Evolutionary conservation across 1,139 yeast genomes (phyloP).

Genomic region (Eremothecium cymbalariae): DNA sequence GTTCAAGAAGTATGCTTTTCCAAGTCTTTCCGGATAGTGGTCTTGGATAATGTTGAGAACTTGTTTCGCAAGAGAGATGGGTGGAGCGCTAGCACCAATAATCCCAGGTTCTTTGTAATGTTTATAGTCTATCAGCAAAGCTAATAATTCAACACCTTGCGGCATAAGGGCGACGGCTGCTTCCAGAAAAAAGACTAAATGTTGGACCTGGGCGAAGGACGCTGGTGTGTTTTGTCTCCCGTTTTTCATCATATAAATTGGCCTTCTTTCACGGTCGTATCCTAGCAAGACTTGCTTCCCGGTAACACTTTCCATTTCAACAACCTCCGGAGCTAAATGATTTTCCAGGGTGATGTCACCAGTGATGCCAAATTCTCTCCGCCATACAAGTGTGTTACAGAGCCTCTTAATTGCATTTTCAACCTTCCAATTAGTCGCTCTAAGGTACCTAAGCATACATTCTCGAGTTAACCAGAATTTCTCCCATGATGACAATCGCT

Average conservation of each 20-base stretch:
- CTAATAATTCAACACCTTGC: constrained; percentile 86
- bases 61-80: constrained; percentile 50
- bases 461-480: constrained; percentile 85
- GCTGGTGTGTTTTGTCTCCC: constrained; percentile 91
- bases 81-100: constrained; percentile 32
- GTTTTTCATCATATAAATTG: constrained; percentile 79
- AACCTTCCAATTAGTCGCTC: constrained; percentile 84
- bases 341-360: constrained; percentile 37
- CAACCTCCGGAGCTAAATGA: constrained; percentile 48
- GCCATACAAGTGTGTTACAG: constrained; percentile 73
- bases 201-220: constrained; percentile 81
- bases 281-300: constrained; percentile 88
- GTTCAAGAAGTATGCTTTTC: constrained; percentile 76
- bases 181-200: constrained; percentile 83
- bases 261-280: constrained; percentile 75
- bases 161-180: constrained; percentile 86
- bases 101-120: constrained; percentile 44
- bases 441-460: constrained; percentile 72
- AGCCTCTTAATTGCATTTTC: constrained; percentile 64
- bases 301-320: constrained; percentile 66
- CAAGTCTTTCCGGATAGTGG: constrained; percentile 88
- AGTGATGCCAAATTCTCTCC: constrained; percentile 81
- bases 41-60: constrained; percentile 82
- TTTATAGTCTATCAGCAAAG: constrained; percentile 63
- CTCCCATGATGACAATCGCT: constrained; percentile 47